These are phyloP conservation scores for Penicillium coprophilum DNA, from an alignment of 495 filamentous ascomycete species.

Conservation along the genomic window DNA sequence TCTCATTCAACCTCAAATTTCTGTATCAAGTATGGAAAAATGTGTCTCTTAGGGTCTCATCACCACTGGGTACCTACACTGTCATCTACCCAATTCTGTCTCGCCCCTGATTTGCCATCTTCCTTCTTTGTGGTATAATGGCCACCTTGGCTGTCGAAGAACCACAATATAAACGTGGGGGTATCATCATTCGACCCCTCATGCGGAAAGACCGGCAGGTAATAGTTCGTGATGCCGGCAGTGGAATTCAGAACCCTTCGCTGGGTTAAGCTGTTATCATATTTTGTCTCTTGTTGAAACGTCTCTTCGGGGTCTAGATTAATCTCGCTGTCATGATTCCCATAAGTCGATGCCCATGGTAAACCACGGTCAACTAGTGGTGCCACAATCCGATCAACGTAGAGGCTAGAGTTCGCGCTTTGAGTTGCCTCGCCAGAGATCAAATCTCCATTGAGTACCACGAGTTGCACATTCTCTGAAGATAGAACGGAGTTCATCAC, in stretches of 20 bases:
- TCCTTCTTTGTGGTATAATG: conserved; percentile 39
- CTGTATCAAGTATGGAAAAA: background rate
- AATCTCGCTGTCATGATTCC: conserved; percentile 65
- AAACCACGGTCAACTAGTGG: conserved; percentile 53
- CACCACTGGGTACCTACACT: background rate
- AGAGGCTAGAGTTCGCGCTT: conserved; percentile 51
- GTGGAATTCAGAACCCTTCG: conserved; percentile 38
- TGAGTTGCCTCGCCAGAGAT: conserved; percentile 68
- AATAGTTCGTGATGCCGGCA: conserved; percentile 66
- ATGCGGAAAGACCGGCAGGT: conserved; percentile 48
- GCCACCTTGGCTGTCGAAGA: conserved; percentile 69
- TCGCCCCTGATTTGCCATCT: conserved; percentile 33
- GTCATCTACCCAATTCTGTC: conserved; percentile 39
- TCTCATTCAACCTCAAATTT: background rate
- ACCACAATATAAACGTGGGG: conserved; percentile 61
- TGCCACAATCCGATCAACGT: conserved; percentile 61
- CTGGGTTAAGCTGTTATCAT: conserved; percentile 50
- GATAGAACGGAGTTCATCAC: conserved; percentile 61
- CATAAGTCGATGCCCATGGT: conserved; percentile 67
- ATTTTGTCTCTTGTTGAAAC: conserved; percentile 53
- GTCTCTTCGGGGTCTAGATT: conserved; percentile 57
- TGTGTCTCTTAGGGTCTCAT: background rate
- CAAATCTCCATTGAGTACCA: conserved; percentile 69
- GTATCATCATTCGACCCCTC: conserved; percentile 23
- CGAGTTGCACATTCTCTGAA: conserved; percentile 53